phyloP scores from a whole-genome alignment of 1,284 basidiomycete species.

The Ceratobasidium sp. region DNA sequence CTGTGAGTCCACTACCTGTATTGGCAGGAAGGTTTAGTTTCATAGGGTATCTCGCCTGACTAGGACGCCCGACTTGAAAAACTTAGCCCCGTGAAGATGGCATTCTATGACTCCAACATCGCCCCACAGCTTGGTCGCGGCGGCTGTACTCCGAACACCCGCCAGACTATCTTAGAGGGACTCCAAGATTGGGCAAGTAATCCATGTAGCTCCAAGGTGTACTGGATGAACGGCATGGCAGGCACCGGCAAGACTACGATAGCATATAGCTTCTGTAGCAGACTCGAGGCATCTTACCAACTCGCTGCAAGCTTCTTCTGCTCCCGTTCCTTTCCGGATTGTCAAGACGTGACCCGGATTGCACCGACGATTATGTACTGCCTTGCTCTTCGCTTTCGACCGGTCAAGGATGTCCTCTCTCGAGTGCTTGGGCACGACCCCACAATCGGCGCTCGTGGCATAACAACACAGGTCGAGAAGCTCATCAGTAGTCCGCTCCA shows the following conservation, averaged over 20 bases:
- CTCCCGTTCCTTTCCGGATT: background rate
- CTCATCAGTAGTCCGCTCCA: background rate
- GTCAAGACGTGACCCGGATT: background rate
- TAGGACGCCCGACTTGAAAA: conserved; percentile 3
- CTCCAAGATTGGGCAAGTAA: conserved; percentile 8
- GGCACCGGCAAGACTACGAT: conserved; percentile 10
- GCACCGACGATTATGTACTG: background rate
- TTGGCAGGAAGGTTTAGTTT: background rate
- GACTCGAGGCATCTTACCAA: background rate
- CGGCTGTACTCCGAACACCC: conserved; percentile 27
- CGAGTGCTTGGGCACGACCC: background rate
- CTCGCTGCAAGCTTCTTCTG: conserved; percentile 4
- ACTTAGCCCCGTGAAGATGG: background rate
- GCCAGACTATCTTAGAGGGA: background rate
- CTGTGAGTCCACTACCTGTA: background rate
- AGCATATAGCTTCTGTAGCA: background rate
- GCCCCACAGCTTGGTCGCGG: background rate
- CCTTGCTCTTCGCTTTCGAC: background rate
- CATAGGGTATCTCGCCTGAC: background rate
- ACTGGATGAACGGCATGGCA: conserved; percentile 14
- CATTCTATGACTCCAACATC: conserved; percentile 3
- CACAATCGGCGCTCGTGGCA: background rate
- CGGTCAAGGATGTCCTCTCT: background rate
- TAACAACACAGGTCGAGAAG: background rate
- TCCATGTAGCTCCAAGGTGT: background rate